These are phyloP conservation scores for Solanum hybrid DNA, from an alignment of 305 asterid species.

Conservation along the genomic window DNA sequence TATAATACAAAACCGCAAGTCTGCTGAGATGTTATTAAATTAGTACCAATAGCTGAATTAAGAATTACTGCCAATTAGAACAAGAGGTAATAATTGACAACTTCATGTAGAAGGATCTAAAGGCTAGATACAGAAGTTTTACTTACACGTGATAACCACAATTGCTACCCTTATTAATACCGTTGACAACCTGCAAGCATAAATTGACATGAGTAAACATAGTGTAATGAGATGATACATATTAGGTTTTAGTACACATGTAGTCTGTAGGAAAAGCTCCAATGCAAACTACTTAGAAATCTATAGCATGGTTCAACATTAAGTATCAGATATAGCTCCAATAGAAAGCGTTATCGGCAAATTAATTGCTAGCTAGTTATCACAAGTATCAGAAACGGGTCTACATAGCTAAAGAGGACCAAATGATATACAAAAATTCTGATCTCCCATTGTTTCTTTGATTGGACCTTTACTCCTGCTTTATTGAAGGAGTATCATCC, in stretches of 20 bases:
- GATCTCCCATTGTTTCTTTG: background rate
- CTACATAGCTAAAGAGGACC: background rate
- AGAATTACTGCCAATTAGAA: too few species aligned
- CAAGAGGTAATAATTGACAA: too few species aligned
- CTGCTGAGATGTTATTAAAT: too few species aligned
- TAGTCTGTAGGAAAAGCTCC: background rate
- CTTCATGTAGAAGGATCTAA: too few species aligned
- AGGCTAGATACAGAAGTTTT: too few species aligned
- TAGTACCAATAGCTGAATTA: too few species aligned
- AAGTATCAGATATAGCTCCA: background rate
- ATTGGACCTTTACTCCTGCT: background rate
- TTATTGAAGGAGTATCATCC: background rate
- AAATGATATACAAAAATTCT: background rate
- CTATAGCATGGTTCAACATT: background rate
- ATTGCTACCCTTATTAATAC: slow-evolving; percentile 69
- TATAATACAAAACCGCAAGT: too few species aligned
- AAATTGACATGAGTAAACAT: background rate
- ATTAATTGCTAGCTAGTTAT: background rate
- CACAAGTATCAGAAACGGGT: background rate
- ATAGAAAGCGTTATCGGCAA: background rate
- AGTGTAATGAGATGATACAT: background rate
- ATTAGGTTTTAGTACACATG: background rate
- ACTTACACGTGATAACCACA: slow-evolving; percentile 67
- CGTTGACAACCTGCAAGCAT: slow-evolving; percentile 54
- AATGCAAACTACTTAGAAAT: background rate